These are phyloP conservation scores for Trichophyton schoenleinii DNA, from an alignment of 2,329 filamentous ascomycete species.

Conservation along the genomic window DNA sequence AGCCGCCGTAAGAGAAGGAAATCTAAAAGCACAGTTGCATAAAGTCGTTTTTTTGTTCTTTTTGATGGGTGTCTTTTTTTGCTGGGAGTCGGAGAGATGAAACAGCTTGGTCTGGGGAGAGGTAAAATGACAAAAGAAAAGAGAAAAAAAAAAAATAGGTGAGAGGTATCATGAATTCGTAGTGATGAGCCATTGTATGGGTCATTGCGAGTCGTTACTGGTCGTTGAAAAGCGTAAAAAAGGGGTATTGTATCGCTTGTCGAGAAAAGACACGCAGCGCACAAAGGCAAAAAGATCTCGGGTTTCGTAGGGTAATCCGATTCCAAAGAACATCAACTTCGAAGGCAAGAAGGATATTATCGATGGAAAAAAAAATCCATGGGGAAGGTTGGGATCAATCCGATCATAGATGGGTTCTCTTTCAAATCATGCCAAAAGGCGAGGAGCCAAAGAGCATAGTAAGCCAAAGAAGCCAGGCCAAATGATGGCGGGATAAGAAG, in stretches of 20 bases:
- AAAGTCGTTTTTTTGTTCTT: no score
- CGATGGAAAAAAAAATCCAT: background rate
- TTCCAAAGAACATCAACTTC: background rate
- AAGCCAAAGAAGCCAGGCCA: background rate
- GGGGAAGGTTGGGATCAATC: background rate
- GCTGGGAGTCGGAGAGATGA: no score
- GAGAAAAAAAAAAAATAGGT: background rate
- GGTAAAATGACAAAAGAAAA: background rate
- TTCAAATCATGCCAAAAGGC: background rate
- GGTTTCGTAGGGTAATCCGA: background rate
- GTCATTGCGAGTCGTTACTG: background rate
- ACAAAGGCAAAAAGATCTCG: background rate
- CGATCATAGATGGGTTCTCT: background rate
- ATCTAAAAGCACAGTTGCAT: background rate
- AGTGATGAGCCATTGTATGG: background rate
- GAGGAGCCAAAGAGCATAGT: background rate
- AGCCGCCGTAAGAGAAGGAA: background rate
- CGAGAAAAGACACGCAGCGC: background rate
- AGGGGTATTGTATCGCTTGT: background rate
- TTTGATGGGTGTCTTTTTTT: no score
- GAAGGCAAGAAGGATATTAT: background rate
- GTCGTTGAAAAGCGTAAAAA: background rate
- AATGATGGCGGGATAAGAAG: background rate
- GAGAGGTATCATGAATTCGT: background rate
- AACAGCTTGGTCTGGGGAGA: background rate